These are phyloP conservation scores for Gilbertella persicaria DNA, from an alignment of 371 early-diverging fungal genomes.

Conservation along the genomic window DNA sequence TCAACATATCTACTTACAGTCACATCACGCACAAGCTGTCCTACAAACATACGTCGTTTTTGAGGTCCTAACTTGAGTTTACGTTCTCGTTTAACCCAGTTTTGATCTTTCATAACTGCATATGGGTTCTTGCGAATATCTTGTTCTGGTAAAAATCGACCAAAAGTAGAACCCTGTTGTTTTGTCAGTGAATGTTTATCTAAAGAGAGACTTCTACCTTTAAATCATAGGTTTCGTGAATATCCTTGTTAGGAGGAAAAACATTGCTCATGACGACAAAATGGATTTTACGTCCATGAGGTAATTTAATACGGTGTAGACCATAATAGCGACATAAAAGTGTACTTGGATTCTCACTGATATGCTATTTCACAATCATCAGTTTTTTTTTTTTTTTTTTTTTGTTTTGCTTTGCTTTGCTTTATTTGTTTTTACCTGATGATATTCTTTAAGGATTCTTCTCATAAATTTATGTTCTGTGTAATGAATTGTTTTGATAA, in stretches of 20 bases:
- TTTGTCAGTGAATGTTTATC: too few relatives aligned
- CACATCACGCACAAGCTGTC: constrained; percentile 85
- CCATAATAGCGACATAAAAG: constrained; percentile 93
- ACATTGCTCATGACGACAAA: constrained; percentile 99
- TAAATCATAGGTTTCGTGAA: constrained; percentile 91
- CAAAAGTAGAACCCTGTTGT: constrained; percentile 39
- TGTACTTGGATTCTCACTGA: constrained; percentile 88
- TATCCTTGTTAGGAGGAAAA: constrained; percentile 92
- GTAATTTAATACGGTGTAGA: constrained; percentile 93
- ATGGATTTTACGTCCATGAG: constrained; percentile 90
- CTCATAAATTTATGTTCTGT: constrained; percentile 92
- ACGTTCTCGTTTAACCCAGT: constrained; percentile 77
- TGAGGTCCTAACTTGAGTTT: constrained; percentile 80
- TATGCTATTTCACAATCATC: constrained; percentile 58
- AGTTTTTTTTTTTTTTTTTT: neutral
- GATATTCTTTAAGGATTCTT: constrained; percentile 82
- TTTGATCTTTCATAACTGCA: constrained; percentile 91
- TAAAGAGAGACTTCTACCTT: too few relatives aligned
- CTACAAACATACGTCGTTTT: constrained; percentile 71
- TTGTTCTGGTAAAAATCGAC: constrained; percentile 54
- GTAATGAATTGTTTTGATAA: constrained; percentile 96
- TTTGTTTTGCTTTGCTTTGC: neutral
- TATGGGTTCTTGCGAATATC: constrained; percentile 74
- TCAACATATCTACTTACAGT: constrained; percentile 28
- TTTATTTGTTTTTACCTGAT: constrained; percentile 50